A percentile compares a stretch with the other conserved stretches of the same genome.
Conservation (phyloP, 352 stramenopile species). For the Globisporangium parvum region DNA sequence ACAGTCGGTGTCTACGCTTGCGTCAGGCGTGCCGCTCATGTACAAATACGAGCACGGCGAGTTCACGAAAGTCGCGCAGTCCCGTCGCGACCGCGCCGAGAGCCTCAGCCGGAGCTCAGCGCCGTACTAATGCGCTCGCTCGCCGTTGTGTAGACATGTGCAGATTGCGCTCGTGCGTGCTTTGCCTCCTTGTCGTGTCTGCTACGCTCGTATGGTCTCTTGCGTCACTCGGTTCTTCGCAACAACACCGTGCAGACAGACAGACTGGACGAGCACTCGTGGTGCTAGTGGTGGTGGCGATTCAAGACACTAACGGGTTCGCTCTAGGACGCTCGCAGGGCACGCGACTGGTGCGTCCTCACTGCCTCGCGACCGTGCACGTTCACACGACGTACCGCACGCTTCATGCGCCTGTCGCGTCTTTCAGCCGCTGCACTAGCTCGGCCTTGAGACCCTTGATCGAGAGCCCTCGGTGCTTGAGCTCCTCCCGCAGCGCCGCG, state of each 20-base stretch:
- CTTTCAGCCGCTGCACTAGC: slow-evolving; percentile 73
- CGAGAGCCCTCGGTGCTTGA: slow-evolving; percentile 68
- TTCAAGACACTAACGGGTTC: too few species aligned
- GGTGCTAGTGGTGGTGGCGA: too few species aligned
- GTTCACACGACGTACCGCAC: too few species aligned
- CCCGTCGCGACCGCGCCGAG: slow-evolving; percentile 62
- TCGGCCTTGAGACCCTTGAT: slow-evolving; percentile 85
- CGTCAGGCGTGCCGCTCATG: slow-evolving; percentile 75
- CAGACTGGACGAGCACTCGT: too few species aligned
- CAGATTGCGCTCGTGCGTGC: too few species aligned
- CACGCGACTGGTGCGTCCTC: too few species aligned
- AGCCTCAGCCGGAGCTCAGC: slow-evolving; percentile 66
- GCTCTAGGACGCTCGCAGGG: too few species aligned
- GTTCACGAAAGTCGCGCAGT: slow-evolving; percentile 67
- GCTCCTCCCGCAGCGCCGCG: slow-evolving; percentile 50
- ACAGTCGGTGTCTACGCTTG: too few species aligned
- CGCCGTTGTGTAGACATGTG: neutral
- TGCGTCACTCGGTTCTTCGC: too few species aligned
- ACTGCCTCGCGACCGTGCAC: neutral
- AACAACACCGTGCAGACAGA: too few species aligned
- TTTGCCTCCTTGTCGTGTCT: too few species aligned
- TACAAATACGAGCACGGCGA: slow-evolving; percentile 75
- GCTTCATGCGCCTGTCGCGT: slow-evolving; percentile 26
- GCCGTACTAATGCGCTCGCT: slow-evolving; percentile 40
- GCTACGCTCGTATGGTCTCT: too few species aligned